phyloP scores from a whole-genome alignment of 2,329 filamentous ascomycete genomes.

The Exophiala sp. region DNA sequence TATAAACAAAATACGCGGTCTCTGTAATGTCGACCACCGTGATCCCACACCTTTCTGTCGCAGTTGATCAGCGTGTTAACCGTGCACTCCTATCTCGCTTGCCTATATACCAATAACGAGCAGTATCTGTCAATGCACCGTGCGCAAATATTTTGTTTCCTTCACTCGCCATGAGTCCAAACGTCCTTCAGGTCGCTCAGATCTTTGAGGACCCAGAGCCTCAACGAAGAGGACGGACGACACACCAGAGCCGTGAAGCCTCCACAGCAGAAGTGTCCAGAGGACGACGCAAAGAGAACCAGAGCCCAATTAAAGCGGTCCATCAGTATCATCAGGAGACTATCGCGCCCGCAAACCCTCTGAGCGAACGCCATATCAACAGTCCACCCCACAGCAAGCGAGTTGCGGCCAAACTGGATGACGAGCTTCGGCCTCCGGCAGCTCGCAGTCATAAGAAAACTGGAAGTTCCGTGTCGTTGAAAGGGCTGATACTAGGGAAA shows the following conservation, averaged over 20 bases:
- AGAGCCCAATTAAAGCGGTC: slow-evolving; percentile 15
- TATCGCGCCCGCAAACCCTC: slow-evolving; percentile 16
- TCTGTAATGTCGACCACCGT: neutral
- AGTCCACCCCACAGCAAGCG: slow-evolving; percentile 27
- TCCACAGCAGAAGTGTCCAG: slow-evolving; percentile 24
- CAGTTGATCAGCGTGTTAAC: slow-evolving; percentile 10
- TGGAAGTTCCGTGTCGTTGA: slow-evolving; percentile 29
- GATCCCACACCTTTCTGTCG: neutral
- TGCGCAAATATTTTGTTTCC: slow-evolving; percentile 18
- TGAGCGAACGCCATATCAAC: slow-evolving; percentile 30
- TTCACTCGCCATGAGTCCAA: slow-evolving; percentile 21
- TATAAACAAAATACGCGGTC: neutral
- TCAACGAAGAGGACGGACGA: slow-evolving; percentile 14
- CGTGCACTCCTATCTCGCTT: slow-evolving; percentile 8
- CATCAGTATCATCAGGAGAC: slow-evolving; percentile 1
- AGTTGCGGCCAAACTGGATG: slow-evolving; percentile 23
- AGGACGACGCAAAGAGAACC: slow-evolving; percentile 22
- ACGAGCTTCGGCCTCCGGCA: slow-evolving; percentile 14
- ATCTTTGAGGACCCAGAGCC: slow-evolving; percentile 29
- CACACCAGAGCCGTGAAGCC: slow-evolving; percentile 18
- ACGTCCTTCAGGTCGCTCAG: slow-evolving; percentile 23
- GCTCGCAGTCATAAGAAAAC: slow-evolving; percentile 27
- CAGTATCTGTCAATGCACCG: slow-evolving; percentile 18
- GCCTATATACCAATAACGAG: slow-evolving; percentile 15
- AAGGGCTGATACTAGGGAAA: slow-evolving; percentile 30